Evolutionary conservation across 148 eudicot species (phyloP).

Genomic region (Chenopodium berlandieri): DNA sequence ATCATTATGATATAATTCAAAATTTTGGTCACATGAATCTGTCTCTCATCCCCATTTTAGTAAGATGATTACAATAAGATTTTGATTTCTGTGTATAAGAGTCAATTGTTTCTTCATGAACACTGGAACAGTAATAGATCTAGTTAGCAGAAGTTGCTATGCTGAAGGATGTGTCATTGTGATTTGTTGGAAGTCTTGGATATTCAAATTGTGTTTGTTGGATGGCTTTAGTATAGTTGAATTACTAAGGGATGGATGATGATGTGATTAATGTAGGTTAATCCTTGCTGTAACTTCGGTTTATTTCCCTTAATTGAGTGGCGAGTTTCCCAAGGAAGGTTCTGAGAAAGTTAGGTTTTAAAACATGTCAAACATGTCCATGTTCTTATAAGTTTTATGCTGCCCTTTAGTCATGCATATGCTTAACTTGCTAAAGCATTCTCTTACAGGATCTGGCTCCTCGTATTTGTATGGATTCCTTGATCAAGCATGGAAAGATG

Average conservation of each 20-base stretch:
- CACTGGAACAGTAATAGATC: not conserved
- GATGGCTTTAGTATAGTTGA: not conserved
- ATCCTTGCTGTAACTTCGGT: too few species aligned
- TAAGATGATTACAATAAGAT: not conserved
- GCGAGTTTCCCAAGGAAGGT: too few species aligned
- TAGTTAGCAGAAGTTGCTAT: not conserved
- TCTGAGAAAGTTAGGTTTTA: not conserved
- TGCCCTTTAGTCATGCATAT: not conserved
- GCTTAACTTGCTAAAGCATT: not conserved
- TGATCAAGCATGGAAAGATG: slow-evolving; percentile 84
- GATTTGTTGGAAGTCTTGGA: not conserved
- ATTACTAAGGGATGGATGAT: not conserved
- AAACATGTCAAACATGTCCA: not conserved
- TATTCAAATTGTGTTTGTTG: not conserved
- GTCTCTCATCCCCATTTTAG: not conserved
- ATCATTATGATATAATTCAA: not conserved
- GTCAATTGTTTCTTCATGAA: not conserved
- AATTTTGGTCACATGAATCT: not conserved
- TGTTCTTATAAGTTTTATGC: not conserved
- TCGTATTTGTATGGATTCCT: slow-evolving; percentile 82
- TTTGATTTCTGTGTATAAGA: not conserved
- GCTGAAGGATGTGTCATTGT: not conserved
- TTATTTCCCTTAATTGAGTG: not conserved
- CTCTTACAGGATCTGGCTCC: slow-evolving; percentile 75
- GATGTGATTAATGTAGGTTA: not conserved